Conservation (phyloP, 164 flowering plant genomes). For the Annona squamosa region DNA sequence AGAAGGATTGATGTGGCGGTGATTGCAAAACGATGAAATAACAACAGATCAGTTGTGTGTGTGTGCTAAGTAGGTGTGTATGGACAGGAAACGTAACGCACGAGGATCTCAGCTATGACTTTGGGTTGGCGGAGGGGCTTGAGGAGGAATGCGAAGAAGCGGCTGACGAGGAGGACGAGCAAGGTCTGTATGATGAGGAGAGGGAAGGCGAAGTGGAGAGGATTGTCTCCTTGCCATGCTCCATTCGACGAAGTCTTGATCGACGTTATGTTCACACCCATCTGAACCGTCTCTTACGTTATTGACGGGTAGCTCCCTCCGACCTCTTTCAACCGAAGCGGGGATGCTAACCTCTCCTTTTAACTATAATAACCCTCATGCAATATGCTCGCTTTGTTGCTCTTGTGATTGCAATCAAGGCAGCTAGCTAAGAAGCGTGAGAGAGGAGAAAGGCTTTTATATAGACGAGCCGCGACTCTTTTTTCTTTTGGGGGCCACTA, state of each 20-base stretch:
- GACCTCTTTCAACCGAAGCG: no score
- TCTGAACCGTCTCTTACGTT: slow-evolving; percentile 18
- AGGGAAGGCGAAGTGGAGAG: slow-evolving; percentile 66
- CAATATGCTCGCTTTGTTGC: background rate
- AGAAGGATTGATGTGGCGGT: no score
- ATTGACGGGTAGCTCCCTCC: background rate
- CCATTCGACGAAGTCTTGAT: slow-evolving; percentile 58
- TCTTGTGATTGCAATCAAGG: background rate
- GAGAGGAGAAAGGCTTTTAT: no score
- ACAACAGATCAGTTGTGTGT: no score
- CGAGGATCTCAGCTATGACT: slow-evolving; percentile 81
- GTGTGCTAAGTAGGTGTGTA: background rate
- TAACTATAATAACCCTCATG: background rate
- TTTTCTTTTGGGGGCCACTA: no score
- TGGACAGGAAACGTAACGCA: slow-evolving; percentile 20
- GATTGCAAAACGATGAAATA: no score
- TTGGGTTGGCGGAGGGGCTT: slow-evolving; percentile 85
- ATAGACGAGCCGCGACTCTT: no score
- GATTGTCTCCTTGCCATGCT: slow-evolving; percentile 78
- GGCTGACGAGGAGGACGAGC: slow-evolving; percentile 43
- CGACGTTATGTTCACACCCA: slow-evolving; percentile 42
- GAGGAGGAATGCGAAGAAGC: slow-evolving; percentile 54
- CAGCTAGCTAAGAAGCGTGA: no score
- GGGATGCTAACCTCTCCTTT: no score
- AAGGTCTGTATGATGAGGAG: slow-evolving; percentile 56